A percentile compares a stretch with the other conserved stretches of the same genome.
Evolutionary conservation across 768 basidiomycete species (phyloP).

Genomic region (Leucocoprinus sp.): DNA sequence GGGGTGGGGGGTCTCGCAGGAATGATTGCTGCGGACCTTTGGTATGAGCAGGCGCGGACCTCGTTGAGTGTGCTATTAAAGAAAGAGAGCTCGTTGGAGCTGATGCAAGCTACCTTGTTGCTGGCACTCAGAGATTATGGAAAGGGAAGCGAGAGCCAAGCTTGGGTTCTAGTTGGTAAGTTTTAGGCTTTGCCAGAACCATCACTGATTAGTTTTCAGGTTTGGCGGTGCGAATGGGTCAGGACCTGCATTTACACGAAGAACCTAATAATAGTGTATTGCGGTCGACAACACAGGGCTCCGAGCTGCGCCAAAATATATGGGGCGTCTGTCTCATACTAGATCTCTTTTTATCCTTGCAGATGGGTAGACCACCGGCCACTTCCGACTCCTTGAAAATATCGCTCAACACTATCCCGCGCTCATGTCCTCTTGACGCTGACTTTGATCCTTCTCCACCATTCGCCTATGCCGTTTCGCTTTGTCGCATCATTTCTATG

Average conservation of each 20-base stretch:
- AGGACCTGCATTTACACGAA: conserved; percentile 17
- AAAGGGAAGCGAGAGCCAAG: conserved; percentile 20
- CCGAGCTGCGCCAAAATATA: conserved; percentile 15
- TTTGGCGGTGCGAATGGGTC: conserved; percentile 17
- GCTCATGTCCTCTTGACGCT: conserved; percentile 1
- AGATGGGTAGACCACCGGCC: conserved; percentile 20
- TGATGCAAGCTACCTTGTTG: conserved; percentile 20
- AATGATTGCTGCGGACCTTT: conserved; percentile 21
- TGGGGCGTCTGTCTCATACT: conserved; percentile 20
- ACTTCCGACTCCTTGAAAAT: conserved; percentile 16
- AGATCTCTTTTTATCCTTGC: conserved; percentile 21
- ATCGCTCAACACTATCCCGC: neutral
- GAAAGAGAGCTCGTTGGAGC: conserved; percentile 16
- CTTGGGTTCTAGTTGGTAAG: conserved; percentile 21
- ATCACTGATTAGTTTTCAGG: conserved; percentile 7
- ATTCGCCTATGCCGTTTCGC: conserved; percentile 15
- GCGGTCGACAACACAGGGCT: conserved; percentile 11
- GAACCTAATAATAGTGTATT: neutral
- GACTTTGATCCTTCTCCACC: conserved; percentile 13
- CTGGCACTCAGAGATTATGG: conserved; percentile 21
- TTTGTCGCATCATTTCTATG: conserved; percentile 19
- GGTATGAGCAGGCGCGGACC: conserved; percentile 19
- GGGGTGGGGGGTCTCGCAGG: conserved; percentile 13
- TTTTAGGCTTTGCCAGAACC: neutral
- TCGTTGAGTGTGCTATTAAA: conserved; percentile 7